phyloP scores from a whole-genome alignment of 2,329 filamentous ascomycete species.

The Achaetomium macrosporum region DNA sequence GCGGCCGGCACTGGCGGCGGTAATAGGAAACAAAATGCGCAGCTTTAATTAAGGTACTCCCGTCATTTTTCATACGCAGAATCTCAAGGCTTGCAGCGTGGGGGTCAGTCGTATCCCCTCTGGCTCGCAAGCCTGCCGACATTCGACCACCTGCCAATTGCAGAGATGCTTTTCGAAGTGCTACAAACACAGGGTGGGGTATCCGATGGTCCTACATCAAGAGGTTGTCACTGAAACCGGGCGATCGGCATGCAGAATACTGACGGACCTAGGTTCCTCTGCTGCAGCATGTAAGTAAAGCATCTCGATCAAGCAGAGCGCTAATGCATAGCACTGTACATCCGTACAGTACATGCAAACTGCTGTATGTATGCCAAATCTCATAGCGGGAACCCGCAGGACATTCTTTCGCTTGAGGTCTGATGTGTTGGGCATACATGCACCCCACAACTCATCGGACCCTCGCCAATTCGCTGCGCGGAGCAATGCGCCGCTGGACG shows the following conservation, averaged over 20 bases:
- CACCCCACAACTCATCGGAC: constrained; percentile 8
- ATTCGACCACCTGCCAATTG: too few species aligned
- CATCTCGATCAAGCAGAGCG: constrained; percentile 5
- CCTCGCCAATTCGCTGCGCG: neutral
- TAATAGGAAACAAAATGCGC: constrained; percentile 1
- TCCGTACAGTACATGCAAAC: too few species aligned
- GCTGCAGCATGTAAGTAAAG: neutral
- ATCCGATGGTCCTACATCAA: too few species aligned
- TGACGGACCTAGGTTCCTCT: neutral
- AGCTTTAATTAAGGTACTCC: neutral
- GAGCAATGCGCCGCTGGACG: constrained; percentile 2
- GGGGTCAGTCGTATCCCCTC: constrained; percentile 1
- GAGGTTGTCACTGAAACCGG: neutral
- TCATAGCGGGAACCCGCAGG: neutral
- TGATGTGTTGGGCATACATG: constrained; percentile 18
- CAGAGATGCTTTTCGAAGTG: too few species aligned
- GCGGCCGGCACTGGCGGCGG: constrained; percentile 2
- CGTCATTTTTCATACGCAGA: constrained; percentile 11
- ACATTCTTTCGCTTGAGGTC: neutral
- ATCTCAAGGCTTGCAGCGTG: constrained; percentile 13
- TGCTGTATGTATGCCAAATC: neutral
- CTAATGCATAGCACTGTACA: neutral
- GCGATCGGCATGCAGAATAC: neutral
- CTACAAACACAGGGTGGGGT: too few species aligned
- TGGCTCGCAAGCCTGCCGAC: too few species aligned